Evolutionary conservation across 345 rosid genomes (phyloP).

Genomic region (Stellera chamaejasme): DNA sequence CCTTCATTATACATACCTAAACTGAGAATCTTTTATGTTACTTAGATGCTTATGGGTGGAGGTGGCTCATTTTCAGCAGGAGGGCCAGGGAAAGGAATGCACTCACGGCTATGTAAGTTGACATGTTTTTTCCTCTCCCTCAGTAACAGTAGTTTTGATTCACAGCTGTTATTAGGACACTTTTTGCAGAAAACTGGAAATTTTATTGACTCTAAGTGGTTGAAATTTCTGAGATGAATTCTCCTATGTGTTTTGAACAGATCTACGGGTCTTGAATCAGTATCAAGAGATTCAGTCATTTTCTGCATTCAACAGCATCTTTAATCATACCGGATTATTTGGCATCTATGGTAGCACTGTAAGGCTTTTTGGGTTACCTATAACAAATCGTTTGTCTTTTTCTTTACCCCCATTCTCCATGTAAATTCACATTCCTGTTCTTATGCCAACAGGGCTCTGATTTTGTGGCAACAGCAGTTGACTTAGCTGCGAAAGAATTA

Average conservation of each 20-base stretch:
- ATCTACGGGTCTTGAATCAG: slow-evolving; percentile 49
- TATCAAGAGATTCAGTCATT: slow-evolving; percentile 54
- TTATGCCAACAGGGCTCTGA: slow-evolving; percentile 40
- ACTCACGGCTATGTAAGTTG: slow-evolving; percentile 82
- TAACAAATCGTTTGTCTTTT: not conserved
- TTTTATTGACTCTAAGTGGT: not conserved
- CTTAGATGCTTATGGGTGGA: slow-evolving; percentile 93
- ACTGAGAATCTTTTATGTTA: slow-evolving; percentile 4
- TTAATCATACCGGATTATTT: slow-evolving; percentile 56
- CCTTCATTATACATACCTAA: not conserved
- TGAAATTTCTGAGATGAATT: slow-evolving; percentile 2
- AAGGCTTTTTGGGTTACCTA: slow-evolving; percentile 14
- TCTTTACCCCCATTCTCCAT: not conserved
- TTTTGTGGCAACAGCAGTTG: slow-evolving; percentile 46
- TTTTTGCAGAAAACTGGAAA: not conserved
- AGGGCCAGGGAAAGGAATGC: slow-evolving; percentile 99
- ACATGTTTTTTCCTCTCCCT: not conserved
- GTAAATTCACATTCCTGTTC: not conserved
- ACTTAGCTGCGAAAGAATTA: slow-evolving; percentile 46
- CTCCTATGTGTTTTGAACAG: slow-evolving; percentile 21
- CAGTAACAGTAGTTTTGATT: not conserved
- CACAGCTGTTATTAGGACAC: not conserved
- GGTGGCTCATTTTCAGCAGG: slow-evolving; percentile 98
- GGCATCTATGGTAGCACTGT: slow-evolving; percentile 75
- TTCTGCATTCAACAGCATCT: slow-evolving; percentile 71